A percentile compares a stretch with the other conserved stretches of the same genome.
These are phyloP conservation scores for Myriosclerotinia curreyana DNA, from an alignment of 2,329 filamentous ascomycete species.

Conservation along the genomic window DNA sequence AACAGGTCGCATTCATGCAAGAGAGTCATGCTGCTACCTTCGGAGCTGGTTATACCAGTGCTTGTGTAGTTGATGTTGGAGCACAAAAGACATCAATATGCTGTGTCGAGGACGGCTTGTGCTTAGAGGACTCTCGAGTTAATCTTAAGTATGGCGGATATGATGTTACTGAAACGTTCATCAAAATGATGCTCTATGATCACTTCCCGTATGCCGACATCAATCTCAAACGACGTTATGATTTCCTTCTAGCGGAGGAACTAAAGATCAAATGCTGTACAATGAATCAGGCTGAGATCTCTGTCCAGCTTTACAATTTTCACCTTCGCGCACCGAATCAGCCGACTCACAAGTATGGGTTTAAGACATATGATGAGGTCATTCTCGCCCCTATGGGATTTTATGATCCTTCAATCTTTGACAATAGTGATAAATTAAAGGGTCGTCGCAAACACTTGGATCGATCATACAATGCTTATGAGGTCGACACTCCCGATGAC, in stretches of 20 bases:
- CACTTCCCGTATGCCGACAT: conserved; percentile 95
- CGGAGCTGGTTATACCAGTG: conserved; percentile 88
- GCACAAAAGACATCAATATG: conserved; percentile 97
- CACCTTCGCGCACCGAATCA: conserved; percentile 85
- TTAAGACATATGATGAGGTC: conserved; percentile 96
- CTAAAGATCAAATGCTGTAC: conserved; percentile 92
- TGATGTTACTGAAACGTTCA: conserved; percentile 90
- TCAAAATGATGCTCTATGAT: conserved; percentile 97
- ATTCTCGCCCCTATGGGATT: conserved; percentile 94
- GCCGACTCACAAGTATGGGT: conserved; percentile 87
- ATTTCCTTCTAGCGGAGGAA: conserved; percentile 91
- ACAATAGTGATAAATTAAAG: conserved; percentile 73
- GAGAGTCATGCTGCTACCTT: conserved; percentile 94
- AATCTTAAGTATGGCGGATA: conserved; percentile 92
- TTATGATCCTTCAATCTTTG: conserved; percentile 84
- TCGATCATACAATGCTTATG: conserved; percentile 90
- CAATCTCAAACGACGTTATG: conserved; percentile 84
- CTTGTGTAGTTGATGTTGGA: conserved; percentile 93
- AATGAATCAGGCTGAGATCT: conserved; percentile 84
- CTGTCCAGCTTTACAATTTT: conserved; percentile 84
- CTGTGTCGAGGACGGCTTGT: conserved; percentile 94
- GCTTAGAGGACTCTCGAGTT: conserved; percentile 88
- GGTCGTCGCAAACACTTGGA: conserved; percentile 79
- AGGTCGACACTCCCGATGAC: conserved; percentile 82
- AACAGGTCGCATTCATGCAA: conserved; percentile 87